These are phyloP conservation scores for Penicillium sp. DNA, from an alignment of 2,329 filamentous ascomycete species.

Conservation along the genomic window DNA sequence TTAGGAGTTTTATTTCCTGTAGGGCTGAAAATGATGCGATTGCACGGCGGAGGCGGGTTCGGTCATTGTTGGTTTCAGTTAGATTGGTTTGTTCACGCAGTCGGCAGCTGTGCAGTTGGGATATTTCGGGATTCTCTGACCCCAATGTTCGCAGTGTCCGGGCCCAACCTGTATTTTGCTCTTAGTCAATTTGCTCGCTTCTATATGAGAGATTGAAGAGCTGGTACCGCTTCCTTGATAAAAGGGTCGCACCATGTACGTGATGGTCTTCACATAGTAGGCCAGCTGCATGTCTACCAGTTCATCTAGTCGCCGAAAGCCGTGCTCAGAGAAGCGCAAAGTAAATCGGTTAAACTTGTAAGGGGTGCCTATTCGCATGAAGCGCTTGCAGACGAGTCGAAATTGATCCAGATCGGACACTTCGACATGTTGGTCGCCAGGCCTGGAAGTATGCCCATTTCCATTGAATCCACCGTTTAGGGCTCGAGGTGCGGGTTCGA, in stretches of 20 bases:
- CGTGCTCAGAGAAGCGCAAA: constrained; percentile 35
- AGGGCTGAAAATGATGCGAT: constrained; percentile 58
- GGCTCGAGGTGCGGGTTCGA: constrained; percentile 15
- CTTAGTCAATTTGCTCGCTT: constrained; percentile 19
- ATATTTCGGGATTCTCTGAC: constrained; percentile 18
- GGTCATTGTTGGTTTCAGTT: constrained; percentile 51
- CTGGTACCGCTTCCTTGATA: constrained; percentile 39
- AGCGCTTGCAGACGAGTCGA: constrained; percentile 40
- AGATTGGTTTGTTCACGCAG: constrained; percentile 45
- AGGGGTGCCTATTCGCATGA: constrained; percentile 40
- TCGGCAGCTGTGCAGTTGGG: constrained; percentile 29
- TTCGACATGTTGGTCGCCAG: constrained; percentile 25
- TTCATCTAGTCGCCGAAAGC: constrained; percentile 33
- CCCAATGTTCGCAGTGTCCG: constrained; percentile 21
- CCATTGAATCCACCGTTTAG: background rate
- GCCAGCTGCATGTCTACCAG: constrained; percentile 36
- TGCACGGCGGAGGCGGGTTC: constrained; percentile 52
- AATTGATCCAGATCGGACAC: constrained; percentile 38
- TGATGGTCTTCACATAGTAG: constrained; percentile 36
- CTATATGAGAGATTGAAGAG: constrained; percentile 10
- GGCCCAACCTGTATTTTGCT: constrained; percentile 27
- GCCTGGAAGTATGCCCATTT: constrained; percentile 5
- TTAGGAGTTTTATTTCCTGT: constrained; percentile 63
- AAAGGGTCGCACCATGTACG: constrained; percentile 41
- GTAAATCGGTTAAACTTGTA: constrained; percentile 38